phyloP scores from a whole-genome alignment of 2,329 filamentous ascomycete genomes.

The Diaporthe destruens region DNA sequence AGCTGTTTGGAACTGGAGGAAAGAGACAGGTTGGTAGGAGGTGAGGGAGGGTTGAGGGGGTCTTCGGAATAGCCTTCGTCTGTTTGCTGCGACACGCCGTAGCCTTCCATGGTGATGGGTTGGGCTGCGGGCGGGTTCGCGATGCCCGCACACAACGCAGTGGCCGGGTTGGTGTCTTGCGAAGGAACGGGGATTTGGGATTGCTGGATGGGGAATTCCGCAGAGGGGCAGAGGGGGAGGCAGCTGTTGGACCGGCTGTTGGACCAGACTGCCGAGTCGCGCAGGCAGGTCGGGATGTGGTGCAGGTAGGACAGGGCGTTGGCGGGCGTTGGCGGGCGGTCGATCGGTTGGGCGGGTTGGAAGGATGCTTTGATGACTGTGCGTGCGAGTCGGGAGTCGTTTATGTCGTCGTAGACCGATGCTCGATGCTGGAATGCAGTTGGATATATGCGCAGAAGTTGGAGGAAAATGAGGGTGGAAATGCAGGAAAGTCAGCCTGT shows the following conservation, averaged over 20 bases:
- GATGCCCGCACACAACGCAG: conserved; percentile 30
- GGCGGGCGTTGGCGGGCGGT: conserved; percentile 14
- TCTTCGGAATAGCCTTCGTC: conserved; percentile 93
- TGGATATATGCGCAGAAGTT: background rate
- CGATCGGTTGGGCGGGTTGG: too few relatives aligned
- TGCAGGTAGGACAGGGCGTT: conserved; percentile 21
- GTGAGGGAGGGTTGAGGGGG: conserved; percentile 59
- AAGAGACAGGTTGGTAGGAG: conserved; percentile 47
- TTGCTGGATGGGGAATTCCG: background rate
- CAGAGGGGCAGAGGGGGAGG: conserved; percentile 1
- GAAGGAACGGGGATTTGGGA: conserved; percentile 5
- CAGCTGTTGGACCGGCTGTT: conserved; percentile 2
- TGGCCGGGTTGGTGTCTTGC: conserved; percentile 4
- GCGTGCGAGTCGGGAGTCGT: background rate
- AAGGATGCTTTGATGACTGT: conserved; percentile 9
- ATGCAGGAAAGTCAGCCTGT: background rate
- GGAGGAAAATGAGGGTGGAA: background rate
- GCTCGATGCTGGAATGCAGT: background rate
- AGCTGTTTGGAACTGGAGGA: conserved; percentile 45
- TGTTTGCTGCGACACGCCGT: conserved; percentile 61
- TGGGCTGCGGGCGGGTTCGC: conserved; percentile 44
- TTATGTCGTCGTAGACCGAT: background rate
- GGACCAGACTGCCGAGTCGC: background rate
- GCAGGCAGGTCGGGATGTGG: conserved; percentile 2
- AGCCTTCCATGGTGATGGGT: conserved; percentile 40